Base-by-base conservation (phyloP, 306 rosid genomes). In the Castanea sativa region DNA sequence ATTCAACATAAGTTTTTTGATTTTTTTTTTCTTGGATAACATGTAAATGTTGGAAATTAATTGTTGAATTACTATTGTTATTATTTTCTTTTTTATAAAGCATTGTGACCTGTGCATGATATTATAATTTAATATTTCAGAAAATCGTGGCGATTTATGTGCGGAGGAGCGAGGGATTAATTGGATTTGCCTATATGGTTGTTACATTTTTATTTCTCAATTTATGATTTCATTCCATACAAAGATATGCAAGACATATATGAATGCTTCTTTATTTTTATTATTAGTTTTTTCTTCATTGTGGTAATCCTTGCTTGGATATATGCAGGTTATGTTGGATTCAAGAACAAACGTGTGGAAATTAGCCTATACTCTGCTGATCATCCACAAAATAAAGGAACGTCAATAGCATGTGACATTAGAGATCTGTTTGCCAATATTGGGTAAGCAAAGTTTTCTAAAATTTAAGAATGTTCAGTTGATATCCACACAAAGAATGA, bases 311-410 rank as follows among this genome's bases (percentile, higher is more conserved):
- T 23, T 63, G 74, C 15, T 69, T 30, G 45, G 43, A 25, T 77
- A 77, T 73, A 52, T 87, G 78, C 91, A 93, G 94, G 90, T 82
- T 84, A 72, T 85, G 85, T 82, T 87, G 94, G 88, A 82, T 86
- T 88, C 78, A 77, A 87, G 84, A 64, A 81, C 21, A 78, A 79
- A 79, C 84, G 87, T 78, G 86, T 80, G 74, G 78, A 79, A 57
- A 75, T 76, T 80, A 75, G 75, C 87, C 79, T 78, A 69, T 73
- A 73, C 79, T 74, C 74, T 73, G 65, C 69, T 69, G 81, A 87
- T 69, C 80, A 71, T 71, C 73, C 80, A 65, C 72, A 55, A 73
- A 80, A 61, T 80, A 75, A 57, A 82, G 85, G 81, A 72, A 78
- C 81, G 84, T 74, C 43, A 76, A 59, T 87, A 77, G 84, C 88